Evolutionary conservation across 2,329 filamentous ascomycete species (phyloP), one percentile per base, ranked within the genome.

Genomic region (Claviceps sp.): DNA sequence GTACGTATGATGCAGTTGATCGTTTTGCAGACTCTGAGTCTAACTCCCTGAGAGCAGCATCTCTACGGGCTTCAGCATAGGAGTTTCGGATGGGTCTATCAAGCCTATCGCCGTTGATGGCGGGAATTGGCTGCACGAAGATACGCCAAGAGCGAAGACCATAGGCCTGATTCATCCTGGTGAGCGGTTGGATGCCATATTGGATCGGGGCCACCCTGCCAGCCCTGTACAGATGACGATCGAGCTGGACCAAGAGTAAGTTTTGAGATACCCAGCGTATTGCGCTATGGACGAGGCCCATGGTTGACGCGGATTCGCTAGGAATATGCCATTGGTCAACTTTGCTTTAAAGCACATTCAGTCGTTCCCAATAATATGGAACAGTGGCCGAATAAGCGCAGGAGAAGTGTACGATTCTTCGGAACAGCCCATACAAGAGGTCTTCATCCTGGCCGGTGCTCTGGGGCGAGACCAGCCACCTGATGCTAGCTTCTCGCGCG

Each of bases 91-190:
- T 11, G 56, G 51, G 9, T 48, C 44, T 7, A 54, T 60, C 52
- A 48, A 51, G 34, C 45, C 57, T 34, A 54, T 60, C 14, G 52
- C 55, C 4, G 55, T 60, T 16, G 58, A 60, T 37, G 58, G 58
- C 2, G 58, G 56, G 13, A 26, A 46, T 44, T 18, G 30, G 11
- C 51, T 57, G n/a, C 30, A 51, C 5, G 24, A 48, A 5, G 38
- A 51, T 30, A 58, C 58, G 4, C 53, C 56, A 37, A 40, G 49
- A 16, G 54, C 53, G 13, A 47, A 38, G 2, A 50, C 56, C 5
- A 37, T 60, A 24, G 58, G 58, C 13, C 51, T 59, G 3, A 30
- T 60, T 37, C 57, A 59, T 40, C 58, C 58, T 2, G 58, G 58
- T 22, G 56, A 60, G 48, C 54, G 58, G 16, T 54, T 60, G 18